Conservation (phyloP, 1,139 yeast species). For the Scheffersomyces illinoinensis region DNA sequence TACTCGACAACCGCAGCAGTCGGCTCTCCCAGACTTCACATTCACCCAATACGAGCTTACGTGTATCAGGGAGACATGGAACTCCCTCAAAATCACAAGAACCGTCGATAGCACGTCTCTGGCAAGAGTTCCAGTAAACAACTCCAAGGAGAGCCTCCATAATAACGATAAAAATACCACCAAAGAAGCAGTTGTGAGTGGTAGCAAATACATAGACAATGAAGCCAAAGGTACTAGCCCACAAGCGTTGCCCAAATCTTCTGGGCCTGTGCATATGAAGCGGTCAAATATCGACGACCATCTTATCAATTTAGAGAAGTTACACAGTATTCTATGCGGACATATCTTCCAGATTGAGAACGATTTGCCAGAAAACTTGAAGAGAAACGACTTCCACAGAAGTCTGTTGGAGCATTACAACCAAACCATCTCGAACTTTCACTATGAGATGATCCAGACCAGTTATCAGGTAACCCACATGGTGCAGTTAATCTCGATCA, state of each 20-base stretch:
- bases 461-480: slow-evolving; percentile 20
- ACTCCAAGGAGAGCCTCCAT: background rate
- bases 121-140: background rate
- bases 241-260: background rate
- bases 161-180: too few species aligned
- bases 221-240: background rate
- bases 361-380: background rate
- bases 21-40: slow-evolving; percentile 5
- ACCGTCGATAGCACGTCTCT: background rate
- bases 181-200: background rate
- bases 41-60: slow-evolving; percentile 15
- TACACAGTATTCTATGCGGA: slow-evolving; percentile 8
- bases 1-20: background rate
- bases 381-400: slow-evolving; percentile 1
- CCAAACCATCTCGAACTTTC: slow-evolving; percentile 5
- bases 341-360: slow-evolving; percentile 7
- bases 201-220: background rate
- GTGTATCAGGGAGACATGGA: slow-evolving; percentile 16
- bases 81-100: slow-evolving; percentile 10
- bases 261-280: background rate
- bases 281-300: background rate
- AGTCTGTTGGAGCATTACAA: slow-evolving; percentile 8
- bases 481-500: slow-evolving; percentile 18
- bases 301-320: slow-evolving; percentile 4
- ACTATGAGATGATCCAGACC: slow-evolving; percentile 10